Evolutionary conservation across 2,329 filamentous ascomycete genomes (phyloP), one percentile per base, ranked within the genome.

Genomic region (Colletotrichum limetticola): DNA sequence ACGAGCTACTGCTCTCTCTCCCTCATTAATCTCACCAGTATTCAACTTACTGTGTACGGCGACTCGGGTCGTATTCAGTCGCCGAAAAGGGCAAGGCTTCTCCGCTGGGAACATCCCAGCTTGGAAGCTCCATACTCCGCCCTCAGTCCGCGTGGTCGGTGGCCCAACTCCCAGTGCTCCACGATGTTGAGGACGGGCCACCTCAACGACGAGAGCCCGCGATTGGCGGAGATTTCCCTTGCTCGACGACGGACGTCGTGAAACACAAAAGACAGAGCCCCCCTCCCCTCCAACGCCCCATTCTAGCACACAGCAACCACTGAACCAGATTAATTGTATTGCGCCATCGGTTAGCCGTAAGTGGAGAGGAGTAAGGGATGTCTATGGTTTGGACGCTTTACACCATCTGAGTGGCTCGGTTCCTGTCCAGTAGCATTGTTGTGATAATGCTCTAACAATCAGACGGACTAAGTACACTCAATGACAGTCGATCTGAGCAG

Each of bases 141-240:
- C 66, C 58, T 35, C 42, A 32, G 30, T n/a, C 32, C 61, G 30
- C 9, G 30, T 22, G 22, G 24, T 19, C 37, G 37, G 37, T 42
- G 37, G 14, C 3, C 37, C 37, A 42, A 42, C 37, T 42, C 37
- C 2, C 37, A 22, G 16, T n/a, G 32, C 42, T 65, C 52, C 49
- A 42, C 14, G 49, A 26, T 14, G n/a, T 49, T n/a, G 16, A n/a
- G 19, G 19, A 59, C 30, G 35, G 59, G 12, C 16, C 30, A 56
- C 32, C 65, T 42, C 30, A 22, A 49, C 28, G 9, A 26, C 8
- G 12, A n/a, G 22, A 37, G 11, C 58, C 24, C 66, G 42, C 65
- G 24, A 71, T 68, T 62, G 69, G 69, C 64, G 68, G 68, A 71
- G 65, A 68, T 71, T 66, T 63, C 19, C 12, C 28, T 22, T 71